A percentile compares a stretch with the other conserved stretches of the same genome.
Conservation (phyloP, 306 rosid genomes). For the Vachellia pachyceras region DNA sequence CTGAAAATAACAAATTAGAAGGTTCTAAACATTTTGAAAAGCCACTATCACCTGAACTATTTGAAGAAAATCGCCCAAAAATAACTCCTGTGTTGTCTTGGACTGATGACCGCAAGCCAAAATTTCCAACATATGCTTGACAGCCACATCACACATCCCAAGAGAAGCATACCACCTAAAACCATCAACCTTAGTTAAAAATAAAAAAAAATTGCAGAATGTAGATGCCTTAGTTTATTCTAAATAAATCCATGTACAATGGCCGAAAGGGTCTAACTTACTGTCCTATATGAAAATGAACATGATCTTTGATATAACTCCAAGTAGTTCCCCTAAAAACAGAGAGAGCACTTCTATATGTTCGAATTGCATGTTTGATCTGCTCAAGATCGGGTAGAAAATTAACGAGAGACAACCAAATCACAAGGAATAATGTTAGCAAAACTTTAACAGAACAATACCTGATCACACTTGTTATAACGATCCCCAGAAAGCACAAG, state of each 20-base stretch:
- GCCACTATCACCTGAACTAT: slow-evolving; percentile 79
- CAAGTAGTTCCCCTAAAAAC: slow-evolving; percentile 87
- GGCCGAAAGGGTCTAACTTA: slow-evolving; percentile 56
- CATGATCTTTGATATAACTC: slow-evolving; percentile 90
- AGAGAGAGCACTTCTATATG: slow-evolving; percentile 79
- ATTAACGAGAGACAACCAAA: slow-evolving; percentile 35
- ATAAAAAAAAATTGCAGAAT: slow-evolving; percentile 35
- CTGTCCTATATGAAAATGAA: slow-evolving; percentile 96
- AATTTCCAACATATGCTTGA: slow-evolving; percentile 81
- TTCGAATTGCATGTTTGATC: slow-evolving; percentile 96
- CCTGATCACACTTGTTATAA: slow-evolving; percentile 95
- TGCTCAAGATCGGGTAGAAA: slow-evolving; percentile 45
- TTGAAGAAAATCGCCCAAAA: slow-evolving; percentile 75
- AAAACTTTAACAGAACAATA: slow-evolving; percentile 43
- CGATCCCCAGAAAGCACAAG: slow-evolving; percentile 98
- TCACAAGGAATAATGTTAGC: not conserved
- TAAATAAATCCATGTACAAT: slow-evolving; percentile 12
- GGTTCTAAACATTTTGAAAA: slow-evolving; percentile 25
- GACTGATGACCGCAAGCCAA: slow-evolving; percentile 95
- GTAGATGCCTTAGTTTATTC: slow-evolving; percentile 3
- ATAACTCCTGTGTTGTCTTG: slow-evolving; percentile 82
- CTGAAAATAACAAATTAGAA: slow-evolving; percentile 15
- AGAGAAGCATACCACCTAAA: slow-evolving; percentile 95
- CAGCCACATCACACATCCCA: slow-evolving; percentile 85
- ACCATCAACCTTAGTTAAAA: slow-evolving; percentile 35